Base-by-base conservation (phyloP, 352 stramenopile genomes). In the Phytopythium oedochilum region DNA sequence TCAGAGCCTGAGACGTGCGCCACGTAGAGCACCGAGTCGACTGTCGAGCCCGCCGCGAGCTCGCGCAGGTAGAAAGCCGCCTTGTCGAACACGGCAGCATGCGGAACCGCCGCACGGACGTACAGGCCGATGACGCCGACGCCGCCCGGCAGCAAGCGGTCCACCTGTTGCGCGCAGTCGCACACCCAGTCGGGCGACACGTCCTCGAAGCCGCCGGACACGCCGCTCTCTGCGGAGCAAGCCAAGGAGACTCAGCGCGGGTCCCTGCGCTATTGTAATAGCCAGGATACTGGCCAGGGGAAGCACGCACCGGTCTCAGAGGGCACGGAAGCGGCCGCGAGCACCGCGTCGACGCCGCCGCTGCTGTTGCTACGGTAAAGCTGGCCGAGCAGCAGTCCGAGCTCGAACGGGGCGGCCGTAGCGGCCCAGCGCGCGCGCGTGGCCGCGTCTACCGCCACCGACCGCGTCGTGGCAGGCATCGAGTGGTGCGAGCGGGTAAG, bases 101-200 rank as follows among this genome's bases (percentile, higher is more conserved):
- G 28, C 29, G 78, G 75, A 48, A 84, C 26, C 10, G 42, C 10
- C n/a, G 42, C 5, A 3, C 12, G n/a, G 29, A 88, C 74, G 56
- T 86, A 91, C 9, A 91, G 56, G 3, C 81, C 81, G 11, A 83
- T 8, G 23, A 91, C 58, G 3, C 36, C 47, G 29, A 89, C 60
- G 20, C 81, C 81, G 6, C 81, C 81, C 2, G 81, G 78, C 5
- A 91, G 61, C 42, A 91, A 43, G 26, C 72, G 76, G 25, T 89
- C 76, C n/a, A 89, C 68, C 57, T 91, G 81, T 54, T 81, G 74
- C 35, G 78, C 68, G 61, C 82, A 71, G 44, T 88, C 75, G 56
- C 78, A 61, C 43, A 83, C 62, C 81, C 81, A 91, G 12, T 89
- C 78, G 22, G 71, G 61, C 14, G 78, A 87, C 36, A 91, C 59